These are phyloP conservation scores for Neofusicoccum umdonicola DNA, from an alignment of 2,329 filamentous ascomycete species.

Conservation along the genomic window DNA sequence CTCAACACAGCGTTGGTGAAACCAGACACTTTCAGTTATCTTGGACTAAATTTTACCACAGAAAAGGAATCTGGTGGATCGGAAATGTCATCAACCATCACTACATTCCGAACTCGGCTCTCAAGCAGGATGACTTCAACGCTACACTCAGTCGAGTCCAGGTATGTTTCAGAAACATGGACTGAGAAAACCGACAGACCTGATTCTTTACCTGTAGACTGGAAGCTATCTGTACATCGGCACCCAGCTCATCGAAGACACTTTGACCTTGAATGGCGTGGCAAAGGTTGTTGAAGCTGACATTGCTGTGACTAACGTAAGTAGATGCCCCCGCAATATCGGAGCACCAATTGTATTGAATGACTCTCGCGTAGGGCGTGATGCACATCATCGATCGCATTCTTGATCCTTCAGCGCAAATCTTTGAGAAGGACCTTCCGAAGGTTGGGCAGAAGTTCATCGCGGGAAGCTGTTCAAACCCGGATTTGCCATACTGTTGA, in stretches of 20 bases:
- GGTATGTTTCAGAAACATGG: not conserved
- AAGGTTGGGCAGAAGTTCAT: constrained; percentile 26
- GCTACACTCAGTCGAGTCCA: not conserved
- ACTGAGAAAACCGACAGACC: no score
- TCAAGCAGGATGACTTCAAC: not conserved
- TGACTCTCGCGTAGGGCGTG: constrained; percentile 20
- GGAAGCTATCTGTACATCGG: constrained; percentile 12
- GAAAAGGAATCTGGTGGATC: constrained; percentile 17
- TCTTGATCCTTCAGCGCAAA: constrained; percentile 26
- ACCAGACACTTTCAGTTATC: accelerated
- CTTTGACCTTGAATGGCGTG: not conserved
- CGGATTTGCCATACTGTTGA: constrained; percentile 25
- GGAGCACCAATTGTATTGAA: not conserved
- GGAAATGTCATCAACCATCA: constrained; percentile 15
- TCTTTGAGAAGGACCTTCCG: constrained; percentile 26
- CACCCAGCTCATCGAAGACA: not conserved
- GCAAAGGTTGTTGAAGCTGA: constrained; percentile 6
- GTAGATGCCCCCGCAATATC: not conserved
- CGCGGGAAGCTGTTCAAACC: constrained; percentile 29
- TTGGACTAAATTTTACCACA: not conserved
- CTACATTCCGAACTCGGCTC: constrained; percentile 4
- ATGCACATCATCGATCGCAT: constrained; percentile 27
- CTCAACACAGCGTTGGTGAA: not conserved
- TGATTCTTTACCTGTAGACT: not conserved
- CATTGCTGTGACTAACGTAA: constrained; percentile 12